Base-by-base conservation (phyloP, 805 yeast species). In the Candida sanyiensis region DNA sequence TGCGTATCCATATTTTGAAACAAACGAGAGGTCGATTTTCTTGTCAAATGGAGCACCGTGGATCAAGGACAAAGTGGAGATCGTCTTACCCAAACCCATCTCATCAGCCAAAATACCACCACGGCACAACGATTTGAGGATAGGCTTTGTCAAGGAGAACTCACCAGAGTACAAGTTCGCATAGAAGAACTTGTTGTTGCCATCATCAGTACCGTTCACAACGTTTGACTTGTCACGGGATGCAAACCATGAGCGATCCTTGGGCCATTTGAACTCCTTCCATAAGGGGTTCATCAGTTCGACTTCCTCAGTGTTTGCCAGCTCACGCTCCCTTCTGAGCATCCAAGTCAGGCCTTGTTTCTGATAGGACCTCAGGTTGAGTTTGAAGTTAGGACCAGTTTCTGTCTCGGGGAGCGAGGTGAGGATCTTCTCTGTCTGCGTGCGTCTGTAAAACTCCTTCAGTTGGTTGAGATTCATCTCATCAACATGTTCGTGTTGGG, bases 31-130 rank as follows among this genome's bases (percentile, higher is more conserved):
- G 11, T 39, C 29, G 32, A 25, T 52, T 1, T 48, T 44, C 11
- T 55, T 40, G 51, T 83, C 89, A 33, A 50, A 57, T 0, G 87
- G 84, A 8, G 71, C 78, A 0, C 85, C 70, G 40, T 82, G 75
- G 10, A 89, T 68, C 35, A 90, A 61, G 0, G 96, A 72, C 37
- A 87, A 60, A 0, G 95, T 77, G 1, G 95, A 83, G 18, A 89
- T 83, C 0, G 97, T 89, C 56, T 89, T 89, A 30, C 97, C 97
- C 7, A 89, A 67, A 0, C 97, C 97, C 97, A 89, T 89, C 58
- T 89, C 97, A 63, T 89, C 97, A 0, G 97, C 95, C 12, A 89
- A 63, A 16, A 89, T 83, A 3, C 97, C 97, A 26, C 97, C 97
- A 35, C 69, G 67, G 35, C 80, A 70, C 15, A 72, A 52, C 2